These are phyloP conservation scores for Coemansia sp. DNA, from an alignment of 371 early-diverging fungal genomes.

Conservation along the genomic window DNA sequence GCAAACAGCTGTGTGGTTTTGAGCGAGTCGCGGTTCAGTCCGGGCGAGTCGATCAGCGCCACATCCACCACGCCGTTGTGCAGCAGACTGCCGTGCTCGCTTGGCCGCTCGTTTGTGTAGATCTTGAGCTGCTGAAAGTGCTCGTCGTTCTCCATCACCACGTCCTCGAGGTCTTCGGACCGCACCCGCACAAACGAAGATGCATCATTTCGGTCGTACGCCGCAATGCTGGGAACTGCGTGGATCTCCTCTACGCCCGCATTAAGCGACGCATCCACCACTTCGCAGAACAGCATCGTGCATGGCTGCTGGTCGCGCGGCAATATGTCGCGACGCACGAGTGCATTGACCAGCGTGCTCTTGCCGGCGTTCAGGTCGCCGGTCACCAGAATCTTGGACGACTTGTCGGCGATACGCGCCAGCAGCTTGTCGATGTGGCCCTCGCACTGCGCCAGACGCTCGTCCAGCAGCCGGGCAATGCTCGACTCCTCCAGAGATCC, in stretches of 20 bases:
- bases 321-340: conserved; percentile 82
- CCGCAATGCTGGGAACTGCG: conserved; percentile 66
- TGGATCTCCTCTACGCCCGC: conserved; percentile 86
- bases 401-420: conserved; percentile 82
- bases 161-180: conserved; percentile 45
- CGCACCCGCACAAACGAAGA: conserved; percentile 67
- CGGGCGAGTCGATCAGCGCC: conserved; percentile 95
- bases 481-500: conserved; percentile 64
- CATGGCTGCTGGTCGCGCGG: conserved; percentile 97
- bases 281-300: conserved; percentile 92
- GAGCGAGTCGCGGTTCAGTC: conserved; percentile 94
- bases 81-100: conserved; percentile 68
- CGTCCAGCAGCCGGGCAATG: conserved; percentile 68
- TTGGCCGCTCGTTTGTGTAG: conserved; percentile 63
- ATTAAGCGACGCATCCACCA: conserved; percentile 82
- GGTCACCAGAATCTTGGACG: conserved; percentile 91
- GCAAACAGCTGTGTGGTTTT: conserved; percentile 96
- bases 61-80: conserved; percentile 94
- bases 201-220: conserved; percentile 69
- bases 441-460: conserved; percentile 61
- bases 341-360: conserved; percentile 93
- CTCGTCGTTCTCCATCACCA: conserved; percentile 61
- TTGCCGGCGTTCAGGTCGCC: conserved; percentile 98
- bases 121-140: conserved; percentile 84
- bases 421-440: conserved; percentile 79